Percentiles rank a stretch among this genome's conserved stretches.
phyloP scores from a whole-genome alignment of 257 asterid species.

The Paraleonurus japonicus region DNA sequence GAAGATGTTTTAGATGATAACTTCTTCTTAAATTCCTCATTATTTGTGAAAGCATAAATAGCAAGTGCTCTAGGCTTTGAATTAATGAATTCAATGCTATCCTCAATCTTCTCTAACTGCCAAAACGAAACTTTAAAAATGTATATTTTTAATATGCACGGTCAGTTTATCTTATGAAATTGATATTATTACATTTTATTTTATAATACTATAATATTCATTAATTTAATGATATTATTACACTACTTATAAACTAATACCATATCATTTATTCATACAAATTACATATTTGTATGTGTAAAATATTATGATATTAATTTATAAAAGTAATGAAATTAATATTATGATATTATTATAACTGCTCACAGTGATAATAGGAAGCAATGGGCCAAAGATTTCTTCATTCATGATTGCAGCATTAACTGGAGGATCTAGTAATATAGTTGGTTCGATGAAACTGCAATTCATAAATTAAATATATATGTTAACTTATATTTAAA shows the following conservation, averaged over 20 bases:
- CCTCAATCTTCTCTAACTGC: slow-evolving; percentile 74
- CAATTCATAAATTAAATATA: neutral
- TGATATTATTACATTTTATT: too few species aligned
- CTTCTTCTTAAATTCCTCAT: slow-evolving; percentile 43
- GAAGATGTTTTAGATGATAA: slow-evolving; percentile 54
- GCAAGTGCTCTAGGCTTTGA: slow-evolving; percentile 59
- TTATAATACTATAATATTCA: too few species aligned
- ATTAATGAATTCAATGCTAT: slow-evolving; percentile 59
- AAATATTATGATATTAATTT: too few species aligned
- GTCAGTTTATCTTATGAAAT: too few species aligned
- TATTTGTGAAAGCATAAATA: slow-evolving; percentile 66
- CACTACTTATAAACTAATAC: too few species aligned
- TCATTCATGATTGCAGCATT: slow-evolving; percentile 65
- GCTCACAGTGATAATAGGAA: slow-evolving; percentile 73
- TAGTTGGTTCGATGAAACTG: slow-evolving; percentile 76
- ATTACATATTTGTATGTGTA: neutral
- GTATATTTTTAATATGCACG: too few species aligned
- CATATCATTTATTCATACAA: neutral
- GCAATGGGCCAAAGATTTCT: slow-evolving; percentile 82
- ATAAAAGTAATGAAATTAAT: neutral
- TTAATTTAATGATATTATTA: too few species aligned
- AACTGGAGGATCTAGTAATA: slow-evolving; percentile 72
- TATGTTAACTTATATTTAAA: neutral
- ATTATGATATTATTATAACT: too few species aligned
- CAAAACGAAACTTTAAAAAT: neutral